Percentiles rank a stretch among this genome's conserved stretches.
phyloP scores from a whole-genome alignment of 805 yeast genomes.

The Clavispora carvajalis region DNA sequence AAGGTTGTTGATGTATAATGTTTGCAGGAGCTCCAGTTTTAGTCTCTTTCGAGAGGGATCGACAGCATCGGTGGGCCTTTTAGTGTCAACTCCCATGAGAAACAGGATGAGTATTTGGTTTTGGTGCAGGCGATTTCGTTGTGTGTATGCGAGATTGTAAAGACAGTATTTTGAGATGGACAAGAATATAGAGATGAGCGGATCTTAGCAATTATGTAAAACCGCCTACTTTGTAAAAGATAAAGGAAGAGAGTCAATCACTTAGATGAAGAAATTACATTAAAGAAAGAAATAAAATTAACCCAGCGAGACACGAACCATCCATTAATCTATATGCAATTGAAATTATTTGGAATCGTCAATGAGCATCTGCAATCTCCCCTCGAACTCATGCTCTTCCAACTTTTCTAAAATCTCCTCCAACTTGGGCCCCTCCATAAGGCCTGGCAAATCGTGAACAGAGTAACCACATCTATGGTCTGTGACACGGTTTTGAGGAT shows the following conservation, averaged over 20 bases:
- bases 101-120: slow-evolving; percentile 1
- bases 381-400: slow-evolving; percentile 35
- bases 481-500: slow-evolving; percentile 85
- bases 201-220: too few relatives aligned
- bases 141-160: too few relatives aligned
- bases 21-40: slow-evolving; percentile 26
- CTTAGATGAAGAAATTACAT: too few relatives aligned
- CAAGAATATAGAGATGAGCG: too few relatives aligned
- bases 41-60: slow-evolving; percentile 3
- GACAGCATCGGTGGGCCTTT: slow-evolving; percentile 3
- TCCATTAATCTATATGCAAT: slow-evolving; percentile 2
- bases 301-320: not conserved
- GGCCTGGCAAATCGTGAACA: slow-evolving; percentile 58
- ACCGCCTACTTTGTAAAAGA: too few relatives aligned
- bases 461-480: slow-evolving; percentile 88
- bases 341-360: slow-evolving; percentile 2
- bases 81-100: not conserved
- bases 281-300: not conserved
- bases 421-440: slow-evolving; percentile 33
- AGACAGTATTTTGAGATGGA: too few relatives aligned
- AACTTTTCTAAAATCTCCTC: slow-evolving; percentile 33
- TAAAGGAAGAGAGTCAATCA: too few relatives aligned
- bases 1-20: slow-evolving; percentile 56
- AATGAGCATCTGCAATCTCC: slow-evolving; percentile 24
- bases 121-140: not conserved